A percentile compares a stretch with the other conserved stretches of the same genome.
Conservation (phyloP, 202 grass and related monocot species). For the Eragrostis tef region DNA sequence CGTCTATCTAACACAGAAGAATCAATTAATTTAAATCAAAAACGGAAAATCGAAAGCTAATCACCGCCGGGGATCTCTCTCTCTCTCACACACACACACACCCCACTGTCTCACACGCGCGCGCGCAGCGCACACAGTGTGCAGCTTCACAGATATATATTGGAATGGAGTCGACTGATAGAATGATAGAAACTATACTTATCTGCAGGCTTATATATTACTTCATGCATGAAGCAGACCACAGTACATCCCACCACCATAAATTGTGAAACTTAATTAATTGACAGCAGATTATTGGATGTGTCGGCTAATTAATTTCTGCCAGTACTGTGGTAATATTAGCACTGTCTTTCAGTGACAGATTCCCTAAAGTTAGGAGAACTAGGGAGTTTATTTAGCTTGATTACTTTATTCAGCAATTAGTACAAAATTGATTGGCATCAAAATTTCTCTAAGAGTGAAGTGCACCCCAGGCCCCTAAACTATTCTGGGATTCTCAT, state of each 20-base stretch:
- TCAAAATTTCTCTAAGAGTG: neutral
- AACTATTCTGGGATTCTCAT: too few relatives aligned
- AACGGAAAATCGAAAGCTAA: neutral
- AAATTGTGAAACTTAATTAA: neutral
- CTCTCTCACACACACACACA: neutral
- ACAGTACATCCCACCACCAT: neutral
- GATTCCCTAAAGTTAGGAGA: neutral
- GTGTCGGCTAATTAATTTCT: neutral
- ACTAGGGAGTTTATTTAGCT: neutral
- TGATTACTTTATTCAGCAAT: neutral
- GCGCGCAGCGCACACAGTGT: too few relatives aligned
- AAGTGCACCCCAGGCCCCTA: too few relatives aligned
- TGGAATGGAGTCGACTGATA: neutral
- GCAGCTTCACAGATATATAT: neutral
- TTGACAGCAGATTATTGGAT: neutral
- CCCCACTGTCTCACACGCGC: too few relatives aligned
- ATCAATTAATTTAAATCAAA: neutral
- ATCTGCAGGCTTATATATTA: too few relatives aligned
- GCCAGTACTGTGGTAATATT: too few relatives aligned
- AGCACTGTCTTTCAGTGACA: too few relatives aligned
- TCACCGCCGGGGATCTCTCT: slow-evolving; percentile 1
- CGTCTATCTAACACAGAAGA: neutral
- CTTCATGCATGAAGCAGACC: neutral
- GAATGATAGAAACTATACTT: neutral
- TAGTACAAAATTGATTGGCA: neutral